phyloP scores from a whole-genome alignment of 2,329 filamentous ascomycete species.

The Penicillium sp. region DNA sequence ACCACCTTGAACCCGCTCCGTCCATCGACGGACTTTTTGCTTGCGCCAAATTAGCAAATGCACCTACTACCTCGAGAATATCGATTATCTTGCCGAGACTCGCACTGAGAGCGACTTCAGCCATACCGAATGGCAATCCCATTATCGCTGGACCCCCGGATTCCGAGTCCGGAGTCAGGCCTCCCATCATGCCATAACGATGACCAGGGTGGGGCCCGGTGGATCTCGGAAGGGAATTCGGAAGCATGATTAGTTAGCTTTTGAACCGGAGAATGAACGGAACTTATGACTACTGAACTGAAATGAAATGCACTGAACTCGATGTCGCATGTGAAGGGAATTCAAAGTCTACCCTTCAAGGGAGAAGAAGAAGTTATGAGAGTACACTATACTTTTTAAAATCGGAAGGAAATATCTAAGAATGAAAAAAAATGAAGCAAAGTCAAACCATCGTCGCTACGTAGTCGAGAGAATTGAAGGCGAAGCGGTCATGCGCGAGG shows the following conservation, averaged over 20 bases:
- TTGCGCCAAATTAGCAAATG: not conserved
- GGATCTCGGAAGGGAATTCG: constrained; percentile 6
- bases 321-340: not conserved
- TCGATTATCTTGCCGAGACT: not conserved
- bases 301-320: no score
- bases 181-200: constrained; percentile 3
- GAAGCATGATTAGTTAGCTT: constrained; percentile 4
- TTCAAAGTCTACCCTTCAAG: no score
- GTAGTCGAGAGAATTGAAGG: no score
- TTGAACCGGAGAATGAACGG: not conserved
- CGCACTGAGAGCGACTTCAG: not conserved
- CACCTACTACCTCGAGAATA: not conserved
- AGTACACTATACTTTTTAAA: no score
- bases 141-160: not conserved
- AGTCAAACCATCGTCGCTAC: no score
- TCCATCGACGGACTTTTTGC: not conserved
- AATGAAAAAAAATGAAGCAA: no score
- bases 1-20: not conserved
- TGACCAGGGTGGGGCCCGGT: constrained; percentile 8
- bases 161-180: not conserved
- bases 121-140: not conserved
- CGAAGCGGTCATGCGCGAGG: no score
- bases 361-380: no score
- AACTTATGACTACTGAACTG: not conserved
- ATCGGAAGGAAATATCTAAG: no score